Evolutionary conservation across 257 asterid genomes (phyloP).

Genomic region (Ilex asprella): DNA sequence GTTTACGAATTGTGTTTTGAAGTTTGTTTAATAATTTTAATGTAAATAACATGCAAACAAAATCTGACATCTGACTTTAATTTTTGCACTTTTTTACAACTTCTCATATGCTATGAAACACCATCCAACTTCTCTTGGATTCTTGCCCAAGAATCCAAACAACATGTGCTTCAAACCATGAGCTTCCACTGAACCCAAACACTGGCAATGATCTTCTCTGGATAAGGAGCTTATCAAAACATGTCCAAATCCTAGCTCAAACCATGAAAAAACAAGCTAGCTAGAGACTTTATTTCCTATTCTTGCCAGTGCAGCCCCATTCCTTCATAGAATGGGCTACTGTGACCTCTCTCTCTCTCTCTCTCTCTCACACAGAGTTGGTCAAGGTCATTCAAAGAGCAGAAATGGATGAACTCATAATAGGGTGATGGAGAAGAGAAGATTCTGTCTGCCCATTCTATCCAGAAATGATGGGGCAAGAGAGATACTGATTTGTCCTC

Average conservation of each 20-base stretch:
- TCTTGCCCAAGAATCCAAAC: conserved; percentile 9
- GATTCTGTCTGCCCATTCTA: conserved; percentile 23
- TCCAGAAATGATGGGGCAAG: conserved; percentile 51
- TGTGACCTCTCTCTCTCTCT: conserved; percentile 42
- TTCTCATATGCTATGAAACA: conserved; percentile 43
- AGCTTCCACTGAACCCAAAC: neutral
- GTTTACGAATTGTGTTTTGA: no score
- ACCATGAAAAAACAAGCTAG: neutral
- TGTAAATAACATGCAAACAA: no score
- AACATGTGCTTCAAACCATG: conserved; percentile 14
- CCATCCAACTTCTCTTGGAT: conserved; percentile 45
- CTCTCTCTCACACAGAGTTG: neutral
- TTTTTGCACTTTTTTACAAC: no score
- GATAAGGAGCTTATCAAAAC: conserved; percentile 37
- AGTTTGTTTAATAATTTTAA: no score
- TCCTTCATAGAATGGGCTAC: conserved; percentile 49
- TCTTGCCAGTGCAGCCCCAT: conserved; percentile 33
- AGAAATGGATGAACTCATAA: no score
- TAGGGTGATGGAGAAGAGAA: no score
- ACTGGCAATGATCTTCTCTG: conserved; percentile 14
- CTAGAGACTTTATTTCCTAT: conserved; percentile 12
- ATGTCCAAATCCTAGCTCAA: conserved; percentile 3
- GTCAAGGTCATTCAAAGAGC: no score
- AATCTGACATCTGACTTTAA: no score
- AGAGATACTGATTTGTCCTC: conserved; percentile 37